Evolutionary conservation across 768 basidiomycete genomes (phyloP).

Genomic region (Cantharellus anzutake): DNA sequence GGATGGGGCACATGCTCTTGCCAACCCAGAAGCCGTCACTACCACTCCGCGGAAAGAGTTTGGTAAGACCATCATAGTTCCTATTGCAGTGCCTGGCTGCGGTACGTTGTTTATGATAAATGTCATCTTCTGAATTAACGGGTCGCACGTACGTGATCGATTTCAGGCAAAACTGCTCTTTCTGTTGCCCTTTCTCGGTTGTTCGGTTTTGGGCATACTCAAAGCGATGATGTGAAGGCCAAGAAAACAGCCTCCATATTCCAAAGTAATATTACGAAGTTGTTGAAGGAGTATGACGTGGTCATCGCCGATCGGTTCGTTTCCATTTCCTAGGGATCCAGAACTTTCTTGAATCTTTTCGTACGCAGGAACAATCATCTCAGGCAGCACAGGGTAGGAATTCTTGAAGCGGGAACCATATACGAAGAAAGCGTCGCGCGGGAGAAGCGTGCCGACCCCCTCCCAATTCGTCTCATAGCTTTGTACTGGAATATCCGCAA

Average conservation of each 20-base stretch:
- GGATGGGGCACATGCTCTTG: no score
- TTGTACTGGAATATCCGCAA: constrained; percentile 48
- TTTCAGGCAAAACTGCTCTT: constrained; percentile 73
- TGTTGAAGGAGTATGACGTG: constrained; percentile 45
- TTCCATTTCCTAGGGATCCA: not conserved
- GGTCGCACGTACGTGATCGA: not conserved
- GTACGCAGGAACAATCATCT: constrained; percentile 63
- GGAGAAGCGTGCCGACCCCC: constrained; percentile 9
- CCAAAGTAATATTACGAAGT: constrained; percentile 44
- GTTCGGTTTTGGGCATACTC: constrained; percentile 79
- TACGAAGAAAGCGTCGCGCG: constrained; percentile 8
- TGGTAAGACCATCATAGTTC: constrained; percentile 66
- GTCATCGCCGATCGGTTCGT: constrained; percentile 86
- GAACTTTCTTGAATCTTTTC: not conserved
- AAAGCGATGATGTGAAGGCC: constrained; percentile 70
- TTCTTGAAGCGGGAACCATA: constrained; percentile 34
- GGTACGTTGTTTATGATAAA: constrained; percentile 29
- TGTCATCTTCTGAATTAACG: not conserved
- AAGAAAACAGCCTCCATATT: constrained; percentile 61
- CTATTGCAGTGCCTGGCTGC: constrained; percentile 82
- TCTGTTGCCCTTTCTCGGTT: constrained; percentile 59
- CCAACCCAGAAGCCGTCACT: not conserved
- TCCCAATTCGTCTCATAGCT: constrained; percentile 57
- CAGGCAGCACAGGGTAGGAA: constrained; percentile 49
- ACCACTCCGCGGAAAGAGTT: constrained; percentile 1